phyloP scores from a whole-genome alignment of 2,329 filamentous ascomycete genomes.

The Neophaeococcomyces mojaviensis region DNA sequence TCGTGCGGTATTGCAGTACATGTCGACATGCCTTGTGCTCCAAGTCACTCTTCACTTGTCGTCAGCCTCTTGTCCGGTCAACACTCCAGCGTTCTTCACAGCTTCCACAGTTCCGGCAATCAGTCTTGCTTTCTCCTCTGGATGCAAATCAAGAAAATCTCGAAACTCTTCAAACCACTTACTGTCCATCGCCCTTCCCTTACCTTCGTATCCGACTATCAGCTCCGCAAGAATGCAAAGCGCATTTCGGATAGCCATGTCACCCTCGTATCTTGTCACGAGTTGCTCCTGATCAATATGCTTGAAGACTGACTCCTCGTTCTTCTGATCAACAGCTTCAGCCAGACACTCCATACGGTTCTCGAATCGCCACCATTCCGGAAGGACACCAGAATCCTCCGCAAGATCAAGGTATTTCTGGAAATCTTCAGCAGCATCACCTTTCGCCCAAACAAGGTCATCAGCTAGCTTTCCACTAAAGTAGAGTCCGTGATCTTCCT shows the following conservation, averaged over 20 bases:
- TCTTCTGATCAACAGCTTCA: constrained; percentile 17
- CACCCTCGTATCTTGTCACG: constrained; percentile 19
- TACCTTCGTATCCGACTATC: constrained; percentile 23
- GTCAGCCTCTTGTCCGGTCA: background rate
- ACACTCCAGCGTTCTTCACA: constrained; percentile 10
- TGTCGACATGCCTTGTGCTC: too few relatives aligned
- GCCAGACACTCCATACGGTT: constrained; percentile 21
- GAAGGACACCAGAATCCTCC: constrained; percentile 30
- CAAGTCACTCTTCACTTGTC: too few relatives aligned
- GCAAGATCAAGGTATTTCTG: constrained; percentile 30
- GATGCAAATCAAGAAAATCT: constrained; percentile 25
- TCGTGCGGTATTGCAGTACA: too few relatives aligned
- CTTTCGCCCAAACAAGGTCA: constrained; percentile 28
- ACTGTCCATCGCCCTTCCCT: constrained; percentile 19
- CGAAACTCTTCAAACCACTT: constrained; percentile 34
- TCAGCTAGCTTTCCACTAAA: constrained; percentile 25
- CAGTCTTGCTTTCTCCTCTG: constrained; percentile 24
- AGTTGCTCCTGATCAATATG: constrained; percentile 20
- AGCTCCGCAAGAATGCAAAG: constrained; percentile 21
- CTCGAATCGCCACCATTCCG: constrained; percentile 25
- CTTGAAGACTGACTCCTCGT: constrained; percentile 18
- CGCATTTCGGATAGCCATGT: constrained; percentile 18
- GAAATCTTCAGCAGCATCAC: constrained; percentile 28
- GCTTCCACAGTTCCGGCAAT: constrained; percentile 21
- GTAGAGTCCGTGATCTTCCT: constrained; percentile 21